Evolutionary conservation across 2,329 filamentous ascomycete genomes (phyloP), one percentile per base, ranked within the genome.

Genomic region (Coniochaeta prunicola): DNA sequence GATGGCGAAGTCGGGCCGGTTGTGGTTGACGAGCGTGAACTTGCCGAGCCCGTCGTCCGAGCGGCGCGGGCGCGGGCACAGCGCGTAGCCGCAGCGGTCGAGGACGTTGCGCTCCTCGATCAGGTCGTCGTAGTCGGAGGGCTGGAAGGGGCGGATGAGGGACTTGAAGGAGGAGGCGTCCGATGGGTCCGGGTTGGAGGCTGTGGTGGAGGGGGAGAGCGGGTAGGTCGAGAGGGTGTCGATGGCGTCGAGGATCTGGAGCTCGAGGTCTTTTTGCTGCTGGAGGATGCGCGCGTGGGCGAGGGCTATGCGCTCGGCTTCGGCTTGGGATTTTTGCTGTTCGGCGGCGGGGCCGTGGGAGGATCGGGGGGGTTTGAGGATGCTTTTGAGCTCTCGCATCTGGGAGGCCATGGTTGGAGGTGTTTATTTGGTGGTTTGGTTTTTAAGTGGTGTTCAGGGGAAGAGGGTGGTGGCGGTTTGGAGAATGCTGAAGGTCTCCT

Each of bases 81-180:
- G 80, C 0, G 83, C 79, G 70, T 97, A 97, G 1, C 92, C 94
- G 74, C 94, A 99, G 21, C 84, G 80, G 48, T 82, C 84, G 65
- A 90, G 87, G 64, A 91, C 88, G 71, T 96, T 96, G 67, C 94
- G 89, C 77, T 99, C 94, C 63, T 89, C 83, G 61, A 97, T 86
- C 56, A 97, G 78, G 63, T 90, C 89, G 69, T 96, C 91, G 76
- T 96, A 96, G 76, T 99, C 93, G 57, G 83, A 81, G 0, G 92
- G 91, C 70, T 93, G 90, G 74, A 97, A 97, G 48, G 85, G 79
- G 10, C 81, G 76, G 26, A 97, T 76, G 36, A 84, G 81, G 3
- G 77, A 69, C 65, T 87, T 86, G 74, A 97, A 92, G 58, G 76
- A 75, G 40, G 74, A 70, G 1, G 80, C 80, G 69, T 96, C 91